These are phyloP conservation scores for Erucastrum elatum DNA, from an alignment of 345 rosid genomes.

Conservation along the genomic window DNA sequence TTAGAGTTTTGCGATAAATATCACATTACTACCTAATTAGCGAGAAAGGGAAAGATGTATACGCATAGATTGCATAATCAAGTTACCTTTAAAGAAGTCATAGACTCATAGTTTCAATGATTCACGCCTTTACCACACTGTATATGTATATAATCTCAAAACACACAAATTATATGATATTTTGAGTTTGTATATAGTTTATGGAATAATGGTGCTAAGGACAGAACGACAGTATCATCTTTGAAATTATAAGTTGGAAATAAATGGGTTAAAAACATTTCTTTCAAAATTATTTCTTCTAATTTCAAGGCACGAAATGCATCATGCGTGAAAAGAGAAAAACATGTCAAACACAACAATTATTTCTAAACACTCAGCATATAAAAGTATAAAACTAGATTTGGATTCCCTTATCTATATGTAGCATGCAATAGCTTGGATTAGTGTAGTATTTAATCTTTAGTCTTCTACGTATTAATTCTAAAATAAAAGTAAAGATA, in stretches of 20 bases:
- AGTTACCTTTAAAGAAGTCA: background rate
- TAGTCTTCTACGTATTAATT: background rate
- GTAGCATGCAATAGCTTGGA: background rate
- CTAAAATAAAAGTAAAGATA: background rate
- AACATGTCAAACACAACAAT: background rate
- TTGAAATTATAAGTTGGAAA: background rate
- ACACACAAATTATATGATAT: background rate
- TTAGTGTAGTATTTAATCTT: background rate
- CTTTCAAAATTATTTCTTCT: too few relatives aligned
- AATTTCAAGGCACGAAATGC: background rate
- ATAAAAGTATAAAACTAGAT: background rate
- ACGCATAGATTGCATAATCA: background rate
- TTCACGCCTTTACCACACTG: background rate
- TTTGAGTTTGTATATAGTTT: background rate
- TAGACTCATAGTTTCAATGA: background rate
- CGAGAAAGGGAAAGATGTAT: background rate
- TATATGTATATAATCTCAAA: background rate
- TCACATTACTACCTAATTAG: background rate
- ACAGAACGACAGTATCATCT: background rate
- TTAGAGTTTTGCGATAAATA: background rate
- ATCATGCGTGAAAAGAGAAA: background rate
- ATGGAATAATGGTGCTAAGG: background rate
- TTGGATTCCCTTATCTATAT: background rate
- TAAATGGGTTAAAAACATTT: background rate
- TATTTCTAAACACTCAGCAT: background rate